phyloP scores from a whole-genome alignment of 306 rosid genomes.

The Begonia masoniana region DNA sequence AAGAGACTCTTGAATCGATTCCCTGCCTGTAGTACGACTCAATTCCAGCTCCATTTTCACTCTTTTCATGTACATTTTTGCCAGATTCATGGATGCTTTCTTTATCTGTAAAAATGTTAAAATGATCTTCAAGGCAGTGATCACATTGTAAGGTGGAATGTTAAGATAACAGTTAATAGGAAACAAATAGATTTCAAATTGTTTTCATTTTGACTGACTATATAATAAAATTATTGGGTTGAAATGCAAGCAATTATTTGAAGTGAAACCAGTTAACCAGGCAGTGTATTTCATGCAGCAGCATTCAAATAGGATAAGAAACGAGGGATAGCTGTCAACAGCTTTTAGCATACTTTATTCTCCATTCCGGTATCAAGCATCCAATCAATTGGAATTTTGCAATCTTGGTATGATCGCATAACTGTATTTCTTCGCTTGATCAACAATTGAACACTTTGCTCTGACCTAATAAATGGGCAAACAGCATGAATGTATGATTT shows the following conservation, averaged over 20 bases:
- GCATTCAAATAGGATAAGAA: too few relatives aligned
- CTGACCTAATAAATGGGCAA: conserved; percentile 49
- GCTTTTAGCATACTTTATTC: conserved; percentile 35
- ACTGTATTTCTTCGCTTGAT: conserved; percentile 47
- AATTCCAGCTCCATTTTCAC: conserved; percentile 67
- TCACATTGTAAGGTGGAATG: not conserved
- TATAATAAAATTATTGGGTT: too few relatives aligned
- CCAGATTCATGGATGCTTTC: conserved; percentile 66
- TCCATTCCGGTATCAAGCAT: conserved; percentile 85
- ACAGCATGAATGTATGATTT: not conserved
- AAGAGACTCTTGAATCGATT: conserved; percentile 79
- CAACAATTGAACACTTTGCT: conserved; percentile 55
- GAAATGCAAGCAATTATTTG: too few relatives aligned
- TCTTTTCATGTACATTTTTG: conserved; percentile 76
- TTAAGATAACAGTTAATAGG: not conserved
- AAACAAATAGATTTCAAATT: not conserved
- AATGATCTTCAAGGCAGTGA: not conserved
- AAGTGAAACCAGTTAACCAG: too few relatives aligned
- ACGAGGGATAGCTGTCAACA: too few relatives aligned
- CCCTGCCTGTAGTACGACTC: conserved; percentile 52
- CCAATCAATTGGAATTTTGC: conserved; percentile 74
- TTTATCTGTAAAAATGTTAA: conserved; percentile 48
- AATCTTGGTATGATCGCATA: conserved; percentile 40
- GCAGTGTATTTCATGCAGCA: too few relatives aligned
- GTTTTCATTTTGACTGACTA: too few relatives aligned